These are phyloP conservation scores for Aethionema arabicum DNA, from an alignment of 345 rosid genomes.

Conservation along the genomic window DNA sequence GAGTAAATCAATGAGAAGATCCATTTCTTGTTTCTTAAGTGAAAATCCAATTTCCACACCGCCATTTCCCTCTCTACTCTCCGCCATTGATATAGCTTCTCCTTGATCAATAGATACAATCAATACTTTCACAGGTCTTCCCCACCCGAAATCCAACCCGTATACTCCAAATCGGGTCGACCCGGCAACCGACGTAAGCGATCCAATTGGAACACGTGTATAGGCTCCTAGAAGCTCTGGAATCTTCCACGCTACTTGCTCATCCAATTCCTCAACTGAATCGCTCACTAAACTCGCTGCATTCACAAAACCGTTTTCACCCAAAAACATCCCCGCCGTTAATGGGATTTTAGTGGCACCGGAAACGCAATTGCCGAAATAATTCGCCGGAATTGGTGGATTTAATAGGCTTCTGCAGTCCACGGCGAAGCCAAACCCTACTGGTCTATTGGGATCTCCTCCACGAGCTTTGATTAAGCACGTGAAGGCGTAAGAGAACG, in stretches of 20 bases:
- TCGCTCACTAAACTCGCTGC: conserved; percentile 21
- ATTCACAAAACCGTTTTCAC: neutral
- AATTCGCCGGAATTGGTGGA: conserved; percentile 38
- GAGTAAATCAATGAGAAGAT: conserved; percentile 17
- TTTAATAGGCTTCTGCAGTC: conserved; percentile 36
- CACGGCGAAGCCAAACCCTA: conserved; percentile 14
- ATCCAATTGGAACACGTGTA: neutral
- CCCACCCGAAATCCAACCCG: conserved; percentile 36
- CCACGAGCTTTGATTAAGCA: conserved; percentile 35
- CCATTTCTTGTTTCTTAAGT: conserved; percentile 29
- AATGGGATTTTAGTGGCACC: neutral
- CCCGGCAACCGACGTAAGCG: conserved; percentile 26
- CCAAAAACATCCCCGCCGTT: neutral
- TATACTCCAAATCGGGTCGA: conserved; percentile 36
- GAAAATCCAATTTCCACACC: conserved; percentile 42
- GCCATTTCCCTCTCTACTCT: conserved; percentile 33
- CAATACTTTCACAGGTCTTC: conserved; percentile 22
- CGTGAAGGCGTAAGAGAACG: conserved; percentile 26
- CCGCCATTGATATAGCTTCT: conserved; percentile 26
- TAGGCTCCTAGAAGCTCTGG: neutral
- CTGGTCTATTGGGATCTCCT: conserved; percentile 13
- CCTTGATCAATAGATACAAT: conserved; percentile 23
- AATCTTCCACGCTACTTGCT: neutral
- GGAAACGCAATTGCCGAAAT: conserved; percentile 42
- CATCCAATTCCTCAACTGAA: conserved; percentile 20